Evolutionary conservation across 2,329 filamentous ascomycete species (phyloP), one percentile per base, ranked within the genome.

Genomic region (Neofusicoccum ribis): DNA sequence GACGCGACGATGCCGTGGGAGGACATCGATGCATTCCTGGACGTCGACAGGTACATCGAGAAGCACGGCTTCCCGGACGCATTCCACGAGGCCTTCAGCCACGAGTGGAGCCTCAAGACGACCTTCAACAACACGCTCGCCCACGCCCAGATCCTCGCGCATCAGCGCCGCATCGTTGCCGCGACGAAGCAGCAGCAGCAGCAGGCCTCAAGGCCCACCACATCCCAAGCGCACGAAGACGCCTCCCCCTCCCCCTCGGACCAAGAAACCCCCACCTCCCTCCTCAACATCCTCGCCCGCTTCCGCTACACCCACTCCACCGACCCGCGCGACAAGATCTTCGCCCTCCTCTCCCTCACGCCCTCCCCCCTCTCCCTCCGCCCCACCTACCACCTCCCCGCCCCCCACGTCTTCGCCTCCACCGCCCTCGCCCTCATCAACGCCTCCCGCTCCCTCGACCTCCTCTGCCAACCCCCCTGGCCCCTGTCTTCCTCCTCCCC

Each of bases 251-350:
- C 20, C 20, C 20, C 20, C 17, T 6, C 8, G 7, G n/a, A 17
- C 15, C 52, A 36, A 37, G n/a, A 5, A 8, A n/a, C 20, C 4
- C 36, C 14, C 1, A 15, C 69, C 67, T 49, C 64, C 71, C 61
- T 72, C n/a, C 63, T 68, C 5, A 60, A 70, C 62, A 62, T 74
- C 5, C 46, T 74, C 3, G 68, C 71, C 27, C 71, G 70, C 36
- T 72, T 72, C 47, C 69, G 72, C 36, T 71, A 70, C 54, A 68
- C 69, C 1, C 65, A 69, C 6, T 70, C 63, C n/a, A 65, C 63
- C n/a, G 63, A 60, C 36, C 41, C 54, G 15, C 52, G 63, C 3
- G 63, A 65, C 44, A 51, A 31, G 5, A 23, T 65, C n/a, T 65
- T 59, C 34, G 63, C 39, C 8, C 52, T 65, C 9, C 52, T 65